A percentile compares a stretch with the other conserved stretches of the same genome.
These are phyloP conservation scores for Artomyces pyxidatus DNA, from an alignment of 768 basidiomycete species.

Conservation along the genomic window DNA sequence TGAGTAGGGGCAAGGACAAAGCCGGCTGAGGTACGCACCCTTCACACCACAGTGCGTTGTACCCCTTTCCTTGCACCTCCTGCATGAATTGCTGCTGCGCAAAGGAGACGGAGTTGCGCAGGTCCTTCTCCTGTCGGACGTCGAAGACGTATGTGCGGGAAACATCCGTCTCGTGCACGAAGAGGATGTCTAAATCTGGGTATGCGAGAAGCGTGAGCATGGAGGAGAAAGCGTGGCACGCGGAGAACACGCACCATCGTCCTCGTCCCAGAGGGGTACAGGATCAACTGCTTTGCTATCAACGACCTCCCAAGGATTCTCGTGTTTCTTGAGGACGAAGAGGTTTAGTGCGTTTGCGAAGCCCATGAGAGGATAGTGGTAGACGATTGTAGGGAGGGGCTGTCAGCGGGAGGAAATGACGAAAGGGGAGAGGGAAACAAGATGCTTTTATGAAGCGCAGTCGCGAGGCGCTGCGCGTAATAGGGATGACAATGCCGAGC, in stretches of 20 bases:
- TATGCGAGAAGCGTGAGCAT: background rate
- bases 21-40: conserved; percentile 37
- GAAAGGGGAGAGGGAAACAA: background rate
- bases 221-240: background rate
- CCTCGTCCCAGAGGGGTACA: conserved; percentile 53
- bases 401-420: background rate
- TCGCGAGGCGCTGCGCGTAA: too few species aligned
- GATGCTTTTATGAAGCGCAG: too few species aligned
- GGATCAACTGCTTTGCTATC: conserved; percentile 57
- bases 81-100: conserved; percentile 57
- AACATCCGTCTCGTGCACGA: conserved; percentile 44
- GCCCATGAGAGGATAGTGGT: conserved; percentile 11
- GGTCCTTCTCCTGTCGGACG: conserved; percentile 38
- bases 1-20: background rate
- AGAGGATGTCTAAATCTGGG: conserved; percentile 51
- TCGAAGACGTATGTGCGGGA: conserved; percentile 60
- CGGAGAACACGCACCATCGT: conserved; percentile 35
- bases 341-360: conserved; percentile 18
- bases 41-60: conserved; percentile 58
- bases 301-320: conserved; percentile 73
- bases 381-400: too few species aligned
- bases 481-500: too few species aligned
- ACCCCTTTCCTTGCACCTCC: conserved; percentile 45
- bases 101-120: conserved; percentile 48
- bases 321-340: conserved; percentile 43